phyloP scores from a whole-genome alignment of 225 moss, liverwort and hornwort genomes.

The Neckera pumila region DNA sequence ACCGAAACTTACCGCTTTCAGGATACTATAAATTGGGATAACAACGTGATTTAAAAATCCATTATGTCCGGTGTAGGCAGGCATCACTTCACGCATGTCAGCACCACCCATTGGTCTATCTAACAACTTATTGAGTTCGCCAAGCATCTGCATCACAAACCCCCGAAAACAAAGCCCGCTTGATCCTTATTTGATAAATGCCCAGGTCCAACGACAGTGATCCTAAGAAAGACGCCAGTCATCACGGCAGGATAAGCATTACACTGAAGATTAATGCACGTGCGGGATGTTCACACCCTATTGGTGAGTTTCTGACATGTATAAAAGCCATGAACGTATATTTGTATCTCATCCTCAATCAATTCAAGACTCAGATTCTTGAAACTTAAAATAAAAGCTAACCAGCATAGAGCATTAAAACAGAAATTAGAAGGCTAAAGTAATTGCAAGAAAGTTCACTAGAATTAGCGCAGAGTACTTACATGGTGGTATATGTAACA shows the following conservation, averaged over 20 bases:
- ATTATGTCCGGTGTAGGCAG: conserved; percentile 69
- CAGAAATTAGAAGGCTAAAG: background rate
- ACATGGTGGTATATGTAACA: conserved; percentile 92
- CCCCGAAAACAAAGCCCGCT: background rate
- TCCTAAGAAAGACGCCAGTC: background rate
- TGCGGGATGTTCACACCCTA: background rate
- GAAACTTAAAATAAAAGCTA: background rate
- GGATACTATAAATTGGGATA: conserved; percentile 62
- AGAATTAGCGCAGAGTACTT: background rate
- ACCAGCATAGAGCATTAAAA: background rate
- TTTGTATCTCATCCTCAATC: background rate
- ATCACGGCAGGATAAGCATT: background rate
- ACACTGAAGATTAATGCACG: background rate
- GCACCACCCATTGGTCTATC: conserved; percentile 48
- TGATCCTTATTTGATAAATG: background rate
- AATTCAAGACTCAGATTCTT: background rate
- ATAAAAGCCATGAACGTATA: background rate
- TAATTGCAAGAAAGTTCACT: background rate
- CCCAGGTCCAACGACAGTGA: background rate
- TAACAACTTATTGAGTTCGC: conserved; percentile 67
- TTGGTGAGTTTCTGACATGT: background rate
- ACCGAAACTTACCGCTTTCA: conserved; percentile 43
- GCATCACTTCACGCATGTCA: conserved; percentile 52
- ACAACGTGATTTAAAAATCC: conserved; percentile 76
- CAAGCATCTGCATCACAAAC: conserved; percentile 65